Evolutionary conservation across 257 asterid species (phyloP), one percentile per base, ranked within the genome.

Genomic region (Eustoma russellianum): DNA sequence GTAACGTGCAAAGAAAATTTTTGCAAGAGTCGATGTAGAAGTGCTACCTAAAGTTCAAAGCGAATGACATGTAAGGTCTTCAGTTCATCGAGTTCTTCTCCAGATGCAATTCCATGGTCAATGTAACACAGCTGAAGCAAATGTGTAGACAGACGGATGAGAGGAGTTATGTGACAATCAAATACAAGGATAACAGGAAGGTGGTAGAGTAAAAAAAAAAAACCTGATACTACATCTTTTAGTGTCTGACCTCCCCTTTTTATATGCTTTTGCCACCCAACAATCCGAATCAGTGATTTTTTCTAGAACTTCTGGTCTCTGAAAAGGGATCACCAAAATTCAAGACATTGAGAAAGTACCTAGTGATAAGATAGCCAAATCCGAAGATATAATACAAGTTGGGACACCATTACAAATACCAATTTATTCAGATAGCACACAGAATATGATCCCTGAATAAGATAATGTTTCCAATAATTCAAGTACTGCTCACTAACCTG

Each of bases 191-290:
- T 7, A 15, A 61, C 17, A 6, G 40, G 50, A 62, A 57, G 9
- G 47, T 33, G 64, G 46, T 60, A 61, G 35, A 24, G 30, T 24
- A 0, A 24, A 24, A 24, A 38, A 3, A 7, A 38, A 7, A 38
- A 59, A 91, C 96, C 94, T 83, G 95, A 66, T 86, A 83, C 48
- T 76, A 74, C 14, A 70, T 79, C 76, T 90, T 76, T 79, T 67
- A 90, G 78, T 13, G 97, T 83, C 79, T 86, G 96, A 53, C 68
- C 69, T 4, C 97, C 94, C 71, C 96, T 83, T 77, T 90, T 86
- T 58, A 83, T 76, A 49, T 81, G 66, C 66, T 72, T 71, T 67
- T 83, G 93, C 96, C 97, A 90, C 60, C 97, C 94, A 17, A 24
- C 60, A 9, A 79, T 86, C 51, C 57, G 60, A 62, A 46, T 65